phyloP scores from a whole-genome alignment of 2,329 filamentous ascomycete species.

The Aspergillus calidoustus region DNA sequence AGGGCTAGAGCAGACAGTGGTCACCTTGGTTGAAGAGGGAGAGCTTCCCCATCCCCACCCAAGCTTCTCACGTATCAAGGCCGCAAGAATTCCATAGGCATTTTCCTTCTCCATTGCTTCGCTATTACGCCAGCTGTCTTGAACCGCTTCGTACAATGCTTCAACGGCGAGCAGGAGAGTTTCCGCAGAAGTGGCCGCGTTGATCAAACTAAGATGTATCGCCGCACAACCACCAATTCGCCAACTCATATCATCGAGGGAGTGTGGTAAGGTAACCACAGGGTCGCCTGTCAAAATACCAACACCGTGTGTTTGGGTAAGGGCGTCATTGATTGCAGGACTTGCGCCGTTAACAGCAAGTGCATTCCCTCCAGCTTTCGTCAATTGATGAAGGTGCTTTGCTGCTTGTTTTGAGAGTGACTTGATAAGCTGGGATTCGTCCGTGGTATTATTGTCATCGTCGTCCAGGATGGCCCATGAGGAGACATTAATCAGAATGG shows the following conservation, averaged over 20 bases:
- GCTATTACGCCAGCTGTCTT: slow-evolving; percentile 94
- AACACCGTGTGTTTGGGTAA: slow-evolving; percentile 80
- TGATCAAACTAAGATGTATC: slow-evolving; percentile 80
- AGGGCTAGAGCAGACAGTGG: slow-evolving; percentile 38
- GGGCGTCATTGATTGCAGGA: slow-evolving; percentile 83
- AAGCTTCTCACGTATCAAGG: slow-evolving; percentile 82
- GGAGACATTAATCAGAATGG: slow-evolving; percentile 80
- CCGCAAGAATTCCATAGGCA: slow-evolving; percentile 85
- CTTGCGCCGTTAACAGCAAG: slow-evolving; percentile 88
- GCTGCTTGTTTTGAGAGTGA: slow-evolving; percentile 75
- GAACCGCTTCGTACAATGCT: slow-evolving; percentile 82
- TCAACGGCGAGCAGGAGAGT: slow-evolving; percentile 77
- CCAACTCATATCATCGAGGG: slow-evolving; percentile 92
- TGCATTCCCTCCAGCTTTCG: slow-evolving; percentile 73
- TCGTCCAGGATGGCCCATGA: slow-evolving; percentile 80
- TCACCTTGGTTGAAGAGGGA: slow-evolving; percentile 49
- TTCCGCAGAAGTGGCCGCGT: slow-evolving; percentile 72
- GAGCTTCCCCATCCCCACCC: slow-evolving; percentile 37
- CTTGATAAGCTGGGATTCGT: slow-evolving; percentile 76
- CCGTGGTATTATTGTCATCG: slow-evolving; percentile 71
- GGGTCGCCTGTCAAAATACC: slow-evolving; percentile 82
- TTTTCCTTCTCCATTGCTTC: slow-evolving; percentile 97
- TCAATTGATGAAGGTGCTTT: slow-evolving; percentile 69
- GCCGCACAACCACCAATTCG: slow-evolving; percentile 88
- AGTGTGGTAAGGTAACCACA: slow-evolving; percentile 77